phyloP scores from a whole-genome alignment of 2,329 filamentous ascomycete genomes.

The Aureobasidium namibiae region DNA sequence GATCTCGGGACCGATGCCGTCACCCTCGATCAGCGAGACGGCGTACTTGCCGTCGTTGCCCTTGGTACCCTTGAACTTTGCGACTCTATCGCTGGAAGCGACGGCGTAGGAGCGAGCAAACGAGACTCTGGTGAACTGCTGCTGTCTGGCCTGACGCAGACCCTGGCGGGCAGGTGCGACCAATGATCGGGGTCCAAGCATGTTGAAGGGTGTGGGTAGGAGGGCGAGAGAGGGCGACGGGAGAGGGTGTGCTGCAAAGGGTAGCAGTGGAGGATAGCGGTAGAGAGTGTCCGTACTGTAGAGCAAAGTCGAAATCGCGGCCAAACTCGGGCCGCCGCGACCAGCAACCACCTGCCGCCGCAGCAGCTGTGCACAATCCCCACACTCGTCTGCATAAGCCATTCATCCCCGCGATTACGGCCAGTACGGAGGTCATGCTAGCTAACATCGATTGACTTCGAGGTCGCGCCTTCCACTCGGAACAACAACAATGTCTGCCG shows the following conservation, averaged over 20 bases:
- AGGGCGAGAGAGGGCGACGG: slow-evolving; percentile 3
- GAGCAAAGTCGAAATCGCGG: neutral
- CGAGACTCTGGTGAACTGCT: slow-evolving; percentile 32
- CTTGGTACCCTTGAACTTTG: slow-evolving; percentile 89
- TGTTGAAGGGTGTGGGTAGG: slow-evolving; percentile 40
- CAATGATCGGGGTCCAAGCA: slow-evolving; percentile 76
- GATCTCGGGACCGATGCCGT: slow-evolving; percentile 97
- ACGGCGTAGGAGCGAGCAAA: slow-evolving; percentile 30
- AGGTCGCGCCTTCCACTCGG: neutral
- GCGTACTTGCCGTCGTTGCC: slow-evolving; percentile 87
- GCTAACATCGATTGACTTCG: neutral
- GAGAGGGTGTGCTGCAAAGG: neutral
- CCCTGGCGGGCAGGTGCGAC: slow-evolving; percentile 71
- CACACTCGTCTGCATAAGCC: neutral
- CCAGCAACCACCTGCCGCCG: too few species aligned
- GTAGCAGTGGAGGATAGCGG: neutral
- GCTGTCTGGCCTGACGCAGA: slow-evolving; percentile 55
- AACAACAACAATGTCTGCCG: slow-evolving; percentile 43
- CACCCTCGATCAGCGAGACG: slow-evolving; percentile 95
- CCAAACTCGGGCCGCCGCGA: neutral
- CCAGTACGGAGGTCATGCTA: neutral
- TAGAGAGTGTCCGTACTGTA: neutral
- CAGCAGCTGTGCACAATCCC: neutral
- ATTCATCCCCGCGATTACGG: neutral
- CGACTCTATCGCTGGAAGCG: slow-evolving; percentile 60